Percentiles rank a stretch among this genome's conserved stretches.
Conservation (phyloP, 2,329 filamentous ascomycete species). For the Ceratocystis eucalypticola region DNA sequence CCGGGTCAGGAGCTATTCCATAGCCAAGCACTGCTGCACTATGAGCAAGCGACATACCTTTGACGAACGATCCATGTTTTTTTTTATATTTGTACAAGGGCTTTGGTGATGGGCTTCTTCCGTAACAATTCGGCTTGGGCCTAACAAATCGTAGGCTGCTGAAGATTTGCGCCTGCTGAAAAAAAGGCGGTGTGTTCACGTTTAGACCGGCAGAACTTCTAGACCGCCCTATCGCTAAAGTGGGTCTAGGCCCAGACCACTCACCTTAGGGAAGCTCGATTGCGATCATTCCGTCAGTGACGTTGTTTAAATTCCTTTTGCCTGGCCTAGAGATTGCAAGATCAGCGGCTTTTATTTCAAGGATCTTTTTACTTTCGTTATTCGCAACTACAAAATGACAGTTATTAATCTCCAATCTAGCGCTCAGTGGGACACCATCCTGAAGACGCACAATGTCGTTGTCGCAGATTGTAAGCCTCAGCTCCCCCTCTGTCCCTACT, state of each 20-base stretch:
- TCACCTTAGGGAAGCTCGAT: not conserved
- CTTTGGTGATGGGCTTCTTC: not conserved
- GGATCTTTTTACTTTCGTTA: not conserved
- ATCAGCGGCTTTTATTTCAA: not conserved
- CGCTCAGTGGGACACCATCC: constrained; percentile 56
- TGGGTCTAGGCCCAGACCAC: constrained; percentile 3
- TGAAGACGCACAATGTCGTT: constrained; percentile 63
- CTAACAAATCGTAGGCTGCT: not conserved
- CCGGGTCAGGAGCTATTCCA: not conserved
- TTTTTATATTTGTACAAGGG: not conserved
- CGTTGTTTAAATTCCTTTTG: constrained; percentile 8
- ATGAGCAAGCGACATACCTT: constrained; percentile 10
- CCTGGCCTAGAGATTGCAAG: not conserved
- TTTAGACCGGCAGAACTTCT: constrained; percentile 22
- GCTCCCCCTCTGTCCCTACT: not conserved
- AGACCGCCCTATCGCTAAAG: constrained; percentile 23
- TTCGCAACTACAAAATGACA: constrained; percentile 29
- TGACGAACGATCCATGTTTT: constrained; percentile 12
- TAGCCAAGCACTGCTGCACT: not conserved
- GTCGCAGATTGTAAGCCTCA: constrained; percentile 69
- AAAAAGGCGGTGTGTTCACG: constrained; percentile 15
- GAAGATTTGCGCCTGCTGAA: constrained; percentile 18
- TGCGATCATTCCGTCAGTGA: constrained; percentile 8
- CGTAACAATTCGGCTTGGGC: not conserved
- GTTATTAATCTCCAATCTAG: constrained; percentile 47